These are phyloP conservation scores for Monotropa hypopitys DNA, from an alignment of 179 eudicot species.

Conservation along the genomic window DNA sequence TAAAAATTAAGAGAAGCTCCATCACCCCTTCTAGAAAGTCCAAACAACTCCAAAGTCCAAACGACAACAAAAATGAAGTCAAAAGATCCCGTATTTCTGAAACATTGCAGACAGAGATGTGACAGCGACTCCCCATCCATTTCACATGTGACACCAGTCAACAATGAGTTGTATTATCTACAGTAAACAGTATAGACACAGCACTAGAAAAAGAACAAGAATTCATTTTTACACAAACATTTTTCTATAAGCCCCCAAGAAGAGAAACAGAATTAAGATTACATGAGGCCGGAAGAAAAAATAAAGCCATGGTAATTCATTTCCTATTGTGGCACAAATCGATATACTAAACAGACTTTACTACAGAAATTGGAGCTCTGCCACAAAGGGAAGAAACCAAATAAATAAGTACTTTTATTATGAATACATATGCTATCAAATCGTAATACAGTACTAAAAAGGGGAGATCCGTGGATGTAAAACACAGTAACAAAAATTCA, in stretches of 20 bases:
- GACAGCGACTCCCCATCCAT: neutral
- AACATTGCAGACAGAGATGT: neutral
- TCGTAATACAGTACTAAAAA: too few species aligned
- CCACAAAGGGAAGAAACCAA: neutral
- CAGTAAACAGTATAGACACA: neutral
- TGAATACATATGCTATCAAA: too few species aligned
- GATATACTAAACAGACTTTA: neutral
- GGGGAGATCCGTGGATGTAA: neutral
- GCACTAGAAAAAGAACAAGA: neutral
- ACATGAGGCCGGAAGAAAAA: neutral
- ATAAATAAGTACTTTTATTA: neutral
- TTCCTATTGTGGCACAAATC: neutral
- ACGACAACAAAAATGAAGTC: too few species aligned
- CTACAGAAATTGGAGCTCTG: neutral
- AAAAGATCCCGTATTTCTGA: too few species aligned
- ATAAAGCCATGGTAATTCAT: neutral
- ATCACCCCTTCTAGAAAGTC: neutral
- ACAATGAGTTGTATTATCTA: neutral
- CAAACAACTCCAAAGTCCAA: too few species aligned
- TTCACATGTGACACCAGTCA: neutral
- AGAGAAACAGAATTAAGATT: neutral
- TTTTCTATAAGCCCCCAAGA: neutral
- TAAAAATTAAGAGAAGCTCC: neutral
- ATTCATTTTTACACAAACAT: neutral
- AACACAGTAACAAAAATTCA: neutral